phyloP scores from a whole-genome alignment of 139 green algal species.

The Spirogloea muscicola region DNA sequence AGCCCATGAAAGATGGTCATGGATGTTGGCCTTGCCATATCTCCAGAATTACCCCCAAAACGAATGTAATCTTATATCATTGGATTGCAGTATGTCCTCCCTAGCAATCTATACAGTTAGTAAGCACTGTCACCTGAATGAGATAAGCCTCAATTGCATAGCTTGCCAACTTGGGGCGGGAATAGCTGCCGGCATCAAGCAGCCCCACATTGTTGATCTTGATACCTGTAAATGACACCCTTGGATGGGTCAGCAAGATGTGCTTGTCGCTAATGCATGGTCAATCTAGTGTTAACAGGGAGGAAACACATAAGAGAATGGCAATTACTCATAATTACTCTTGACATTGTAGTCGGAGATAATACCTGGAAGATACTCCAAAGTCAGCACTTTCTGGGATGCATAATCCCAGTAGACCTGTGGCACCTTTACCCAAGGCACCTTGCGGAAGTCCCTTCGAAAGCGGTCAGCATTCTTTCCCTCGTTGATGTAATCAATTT shows the following conservation, averaged over 20 bases:
- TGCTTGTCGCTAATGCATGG: too few relatives aligned
- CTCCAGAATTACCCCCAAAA: slow-evolving; percentile 5
- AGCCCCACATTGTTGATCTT: slow-evolving; percentile 86
- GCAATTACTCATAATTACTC: too few relatives aligned
- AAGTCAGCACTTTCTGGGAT: slow-evolving; percentile 72
- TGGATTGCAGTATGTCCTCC: neutral
- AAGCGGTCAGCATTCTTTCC: slow-evolving; percentile 86
- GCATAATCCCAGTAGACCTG: slow-evolving; percentile 83
- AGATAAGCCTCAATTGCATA: slow-evolving; percentile 90
- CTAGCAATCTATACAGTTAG: neutral
- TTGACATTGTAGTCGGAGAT: too few relatives aligned
- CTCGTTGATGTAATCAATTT: slow-evolving; percentile 95
- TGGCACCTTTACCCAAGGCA: slow-evolving; percentile 75
- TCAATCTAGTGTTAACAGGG: too few relatives aligned
- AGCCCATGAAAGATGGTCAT: too few relatives aligned
- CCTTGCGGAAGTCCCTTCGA: slow-evolving; percentile 66
- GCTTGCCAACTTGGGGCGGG: slow-evolving; percentile 75
- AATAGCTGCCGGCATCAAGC: slow-evolving; percentile 76
- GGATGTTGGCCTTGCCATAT: too few relatives aligned
- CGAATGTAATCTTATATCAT: neutral
- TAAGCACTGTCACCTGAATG: slow-evolving; percentile 61
- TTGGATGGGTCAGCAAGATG: too few relatives aligned
- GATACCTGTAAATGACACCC: too few relatives aligned
- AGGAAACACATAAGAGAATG: neutral
- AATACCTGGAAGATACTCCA: slow-evolving; percentile 86